phyloP scores from a whole-genome alignment of 2,329 filamentous ascomycete genomes.

The Sclerotinia subarctica region DNA sequence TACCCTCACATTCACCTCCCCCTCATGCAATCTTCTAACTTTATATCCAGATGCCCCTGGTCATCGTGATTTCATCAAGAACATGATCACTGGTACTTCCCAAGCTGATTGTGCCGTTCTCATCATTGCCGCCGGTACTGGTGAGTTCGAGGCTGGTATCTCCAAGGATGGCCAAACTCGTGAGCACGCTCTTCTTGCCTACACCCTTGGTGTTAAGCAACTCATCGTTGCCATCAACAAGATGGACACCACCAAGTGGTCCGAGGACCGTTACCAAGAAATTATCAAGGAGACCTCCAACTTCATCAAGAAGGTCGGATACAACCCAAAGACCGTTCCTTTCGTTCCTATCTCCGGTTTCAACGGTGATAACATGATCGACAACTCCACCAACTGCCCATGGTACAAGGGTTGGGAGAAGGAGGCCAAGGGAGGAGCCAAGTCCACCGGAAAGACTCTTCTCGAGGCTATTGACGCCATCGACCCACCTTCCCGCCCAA shows the following conservation, averaged over 20 bases:
- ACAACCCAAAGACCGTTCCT: constrained; percentile 97
- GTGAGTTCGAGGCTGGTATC: constrained; percentile 99
- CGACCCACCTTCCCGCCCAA: constrained; percentile 85
- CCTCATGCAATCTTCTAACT: constrained; percentile 14
- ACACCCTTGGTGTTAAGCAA: constrained; percentile 99
- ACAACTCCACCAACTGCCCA: constrained; percentile 84
- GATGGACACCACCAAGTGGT: constrained; percentile 99
- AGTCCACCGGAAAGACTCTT: constrained; percentile 92
- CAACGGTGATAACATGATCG: constrained; percentile 99
- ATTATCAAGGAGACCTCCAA: constrained; percentile 99
- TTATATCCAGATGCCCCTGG: constrained; percentile 75
- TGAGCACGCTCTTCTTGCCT: constrained; percentile 99
- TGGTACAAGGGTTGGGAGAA: constrained; percentile 99
- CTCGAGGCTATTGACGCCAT: constrained; percentile 98
- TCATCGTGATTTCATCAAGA: constrained; percentile 99
- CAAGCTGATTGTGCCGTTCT: constrained; percentile 99
- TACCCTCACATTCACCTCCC: background rate
- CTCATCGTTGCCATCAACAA: constrained; percentile 99
- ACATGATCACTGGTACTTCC: constrained; percentile 99
- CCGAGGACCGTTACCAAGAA: constrained; percentile 92
- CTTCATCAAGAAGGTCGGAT: constrained; percentile 99
- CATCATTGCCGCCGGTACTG: constrained; percentile 99
- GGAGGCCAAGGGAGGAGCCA: constrained; percentile 80
- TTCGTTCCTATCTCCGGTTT: constrained; percentile 99
- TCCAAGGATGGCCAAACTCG: constrained; percentile 99